Evolutionary conservation across 148 eudicot genomes (phyloP), one percentile per base, ranked within the genome.

Genomic region (Fallopia convolvulus): DNA sequence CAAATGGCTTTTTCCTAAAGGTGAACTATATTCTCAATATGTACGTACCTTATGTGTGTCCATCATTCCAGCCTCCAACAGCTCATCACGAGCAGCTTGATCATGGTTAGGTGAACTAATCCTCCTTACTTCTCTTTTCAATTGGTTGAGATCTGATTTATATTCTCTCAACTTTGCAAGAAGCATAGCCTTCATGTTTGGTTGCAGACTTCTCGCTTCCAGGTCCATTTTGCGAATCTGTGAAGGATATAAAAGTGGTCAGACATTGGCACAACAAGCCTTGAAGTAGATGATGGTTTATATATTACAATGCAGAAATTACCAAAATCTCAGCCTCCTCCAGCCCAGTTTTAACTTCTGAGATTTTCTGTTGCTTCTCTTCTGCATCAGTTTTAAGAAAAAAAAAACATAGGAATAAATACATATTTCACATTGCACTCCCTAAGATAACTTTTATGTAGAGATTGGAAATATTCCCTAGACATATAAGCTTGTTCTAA

Each of bases 171-270:
- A 83, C 86, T 93, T 93, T 18, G 98, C 92, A 77, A 93, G 98
- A 75, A 93, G 88, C 80, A 88, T 89, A 75, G 97, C 97, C 83
- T 91, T 93, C 84, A 87, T 61, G 76, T 89, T 90, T 20, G 97
- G 97, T 86, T 90, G 98, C 86, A 93, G 84, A 83, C 97, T 93
- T 86, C 97, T 86, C 33, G 97, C 98, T 87, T 93, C 98, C 60
- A 93, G 89, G 81, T 93, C 98, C 98, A 93, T 93, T 86, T 93
- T 93, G 21, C 98, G 90, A 74, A 93, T 90, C 98, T 93, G 85
- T 72, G 74, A 61, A 81, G 52, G 11, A 71, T 71, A 47, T 70
- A 40, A 55, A 33, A 73, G 70, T 44, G 65, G 48, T 53, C 73
- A 80, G 50, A 81, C 74, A 48, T 14, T 4, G 44, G 21, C 78